Percentiles rank a stretch among this genome's conserved stretches.
These are phyloP conservation scores for Cladosporium oxysporum DNA, from an alignment of 2,329 filamentous ascomycete species.

Conservation along the genomic window DNA sequence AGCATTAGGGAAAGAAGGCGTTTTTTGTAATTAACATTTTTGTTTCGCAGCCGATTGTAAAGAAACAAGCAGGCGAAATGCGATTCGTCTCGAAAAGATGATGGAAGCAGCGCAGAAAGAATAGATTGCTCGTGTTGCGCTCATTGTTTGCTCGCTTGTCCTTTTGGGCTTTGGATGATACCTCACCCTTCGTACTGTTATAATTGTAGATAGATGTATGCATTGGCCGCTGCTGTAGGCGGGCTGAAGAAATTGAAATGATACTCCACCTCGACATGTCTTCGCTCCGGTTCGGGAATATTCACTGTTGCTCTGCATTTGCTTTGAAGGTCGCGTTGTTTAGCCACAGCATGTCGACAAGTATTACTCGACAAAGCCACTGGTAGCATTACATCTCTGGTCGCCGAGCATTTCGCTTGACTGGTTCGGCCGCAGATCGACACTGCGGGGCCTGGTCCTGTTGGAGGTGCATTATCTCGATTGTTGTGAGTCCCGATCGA, in stretches of 20 bases:
- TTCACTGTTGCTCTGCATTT: no score
- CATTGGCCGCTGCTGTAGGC: background rate
- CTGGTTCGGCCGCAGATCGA: no score
- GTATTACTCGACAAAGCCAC: no score
- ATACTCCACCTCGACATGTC: background rate
- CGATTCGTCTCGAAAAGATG: background rate
- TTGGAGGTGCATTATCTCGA: no score
- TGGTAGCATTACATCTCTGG: no score
- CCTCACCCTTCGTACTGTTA: conserved; percentile 1
- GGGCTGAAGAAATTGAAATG: background rate
- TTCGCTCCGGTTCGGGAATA: no score
- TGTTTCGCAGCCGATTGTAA: background rate
- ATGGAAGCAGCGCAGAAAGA: background rate
- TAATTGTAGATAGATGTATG: background rate
- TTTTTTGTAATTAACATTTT: background rate
- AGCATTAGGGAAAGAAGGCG: conserved; percentile 1
- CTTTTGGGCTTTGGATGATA: background rate
- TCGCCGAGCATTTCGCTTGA: no score
- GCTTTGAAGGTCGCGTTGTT: no score
- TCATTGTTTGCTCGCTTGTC: background rate
- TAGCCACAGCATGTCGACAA: no score
- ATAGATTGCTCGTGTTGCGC: conserved; percentile 9
- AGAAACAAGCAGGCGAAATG: background rate
- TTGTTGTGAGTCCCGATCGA: no score
- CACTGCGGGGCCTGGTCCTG: no score